These are phyloP conservation scores for Nemania serpens DNA, from an alignment of 2,329 filamentous ascomycete species.

Conservation along the genomic window DNA sequence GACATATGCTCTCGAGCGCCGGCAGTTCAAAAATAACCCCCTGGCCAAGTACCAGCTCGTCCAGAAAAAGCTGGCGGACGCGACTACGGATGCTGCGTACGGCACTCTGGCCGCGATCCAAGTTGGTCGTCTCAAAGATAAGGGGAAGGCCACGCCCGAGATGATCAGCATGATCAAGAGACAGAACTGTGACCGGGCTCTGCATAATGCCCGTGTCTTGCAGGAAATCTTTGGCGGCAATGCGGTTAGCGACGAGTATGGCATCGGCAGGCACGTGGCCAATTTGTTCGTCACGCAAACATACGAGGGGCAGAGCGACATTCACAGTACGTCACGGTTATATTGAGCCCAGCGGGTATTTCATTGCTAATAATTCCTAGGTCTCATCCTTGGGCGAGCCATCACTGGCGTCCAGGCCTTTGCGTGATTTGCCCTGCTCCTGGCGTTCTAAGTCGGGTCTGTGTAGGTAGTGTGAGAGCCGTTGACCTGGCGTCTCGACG, in stretches of 20 bases:
- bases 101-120: constrained; percentile 89
- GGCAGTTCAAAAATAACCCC: constrained; percentile 95
- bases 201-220: constrained; percentile 76
- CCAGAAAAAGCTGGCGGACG: constrained; percentile 97
- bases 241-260: constrained; percentile 96
- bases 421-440: constrained; percentile 50
- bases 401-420: constrained; percentile 80
- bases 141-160: constrained; percentile 84
- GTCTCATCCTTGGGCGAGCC: constrained; percentile 67
- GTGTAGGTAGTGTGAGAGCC: background rate
- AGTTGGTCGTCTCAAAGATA: constrained; percentile 90
- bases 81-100: constrained; percentile 86
- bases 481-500: background rate
- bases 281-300: constrained; percentile 98
- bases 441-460: background rate
- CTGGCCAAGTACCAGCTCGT: constrained; percentile 95
- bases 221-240: constrained; percentile 98
- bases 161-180: constrained; percentile 98
- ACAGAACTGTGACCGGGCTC: constrained; percentile 92
- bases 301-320: constrained; percentile 98
- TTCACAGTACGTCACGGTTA: constrained; percentile 73
- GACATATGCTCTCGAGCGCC: constrained; percentile 87
- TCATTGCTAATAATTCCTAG: constrained; percentile 45
- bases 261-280: constrained; percentile 90
- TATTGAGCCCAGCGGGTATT: background rate